Evolutionary conservation across 2,329 filamentous ascomycete species (phyloP), one percentile per base, ranked within the genome.

Genomic region (Lecanoromycetidae sp.): DNA sequence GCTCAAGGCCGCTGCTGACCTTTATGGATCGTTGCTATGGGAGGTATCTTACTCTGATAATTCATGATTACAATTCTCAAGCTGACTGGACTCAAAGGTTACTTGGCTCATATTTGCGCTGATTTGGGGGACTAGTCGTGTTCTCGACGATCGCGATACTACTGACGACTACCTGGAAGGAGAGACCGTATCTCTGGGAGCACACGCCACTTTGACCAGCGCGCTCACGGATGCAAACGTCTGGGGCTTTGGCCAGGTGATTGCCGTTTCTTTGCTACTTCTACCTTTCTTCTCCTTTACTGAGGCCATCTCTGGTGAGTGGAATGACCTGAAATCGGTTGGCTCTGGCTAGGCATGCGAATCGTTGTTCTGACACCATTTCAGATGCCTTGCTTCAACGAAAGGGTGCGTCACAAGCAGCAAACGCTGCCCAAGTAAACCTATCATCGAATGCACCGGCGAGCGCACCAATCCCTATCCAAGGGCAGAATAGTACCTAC

Each of bases 1-100:
- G 3, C 12, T 25, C 9, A 32, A 39, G 8, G 20, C 26, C n/a
- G 22, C 13, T 3, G n/a, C 38, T 9, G 49, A 46, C 10, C 7
- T 46, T n/a, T 52, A 39, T 23, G 25, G 27, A 12, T 52, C 49
- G 4, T 25, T 43, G 38, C 37, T 42, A 10, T 52, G 45, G 46
- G 46, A 39, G n/a, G 44, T 46, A 1, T 8, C n/a, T n/a, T n/a
- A n/a, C n/a, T n/a, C n/a, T n/a, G n/a, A n/a, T n/a, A n/a, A n/a
- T 32, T 37, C 15, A 8, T 26, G 9, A 25, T 20, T 15, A 8
- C 4, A 27, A 17, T 23, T 13, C 26, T 38, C 0, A 13, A 5
- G 27, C 3, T 9, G 17, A 6, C 3, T n/a, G 22, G 7, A 10
- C 13, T 20, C 22, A 36, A 13, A 48, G 46, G 44, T 52, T 3